These are phyloP conservation scores for Zostera marina DNA, from an alignment of 116 monocot genomes.

Conservation along the genomic window DNA sequence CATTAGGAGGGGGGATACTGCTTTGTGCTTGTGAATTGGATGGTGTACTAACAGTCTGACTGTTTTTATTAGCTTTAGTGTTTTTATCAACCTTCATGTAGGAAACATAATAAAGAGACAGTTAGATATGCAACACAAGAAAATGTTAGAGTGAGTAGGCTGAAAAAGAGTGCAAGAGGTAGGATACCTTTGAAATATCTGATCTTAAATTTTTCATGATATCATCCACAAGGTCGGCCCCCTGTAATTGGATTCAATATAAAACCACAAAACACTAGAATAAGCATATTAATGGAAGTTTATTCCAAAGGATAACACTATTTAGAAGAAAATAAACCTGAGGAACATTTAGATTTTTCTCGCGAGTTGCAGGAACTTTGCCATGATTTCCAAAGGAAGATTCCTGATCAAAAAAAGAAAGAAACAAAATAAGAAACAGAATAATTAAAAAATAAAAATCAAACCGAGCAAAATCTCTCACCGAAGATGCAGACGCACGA, in stretches of 20 bases:
- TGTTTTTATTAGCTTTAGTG: background rate
- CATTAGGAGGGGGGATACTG: background rate
- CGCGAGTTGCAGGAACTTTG: background rate
- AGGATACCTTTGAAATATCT: conserved; percentile 10
- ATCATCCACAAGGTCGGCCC: conserved; percentile 5
- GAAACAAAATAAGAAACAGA: too few relatives aligned
- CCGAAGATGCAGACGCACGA: background rate
- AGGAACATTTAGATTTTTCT: conserved; percentile 2
- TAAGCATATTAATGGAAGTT: background rate
- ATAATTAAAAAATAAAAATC: background rate
- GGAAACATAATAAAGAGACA: background rate
- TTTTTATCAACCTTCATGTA: background rate
- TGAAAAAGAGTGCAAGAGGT: background rate
- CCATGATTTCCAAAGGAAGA: conserved; percentile 6
- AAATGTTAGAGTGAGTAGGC: background rate
- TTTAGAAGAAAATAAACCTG: conserved; percentile 14
- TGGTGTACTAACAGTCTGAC: background rate
- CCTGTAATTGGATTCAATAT: conserved; percentile 11
- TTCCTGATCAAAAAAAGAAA: conserved; percentile 8
- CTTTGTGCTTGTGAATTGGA: conserved; percentile 5
- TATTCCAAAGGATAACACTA: background rate
- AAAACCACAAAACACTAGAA: background rate
- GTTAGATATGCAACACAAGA: background rate
- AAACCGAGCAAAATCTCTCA: conserved; percentile 3
- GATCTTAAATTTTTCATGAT: conserved; percentile 10